Percentiles rank a stretch among this genome's conserved stretches.
Conservation (phyloP, 176 grass and related monocot genomes). For the Typha latifolia region DNA sequence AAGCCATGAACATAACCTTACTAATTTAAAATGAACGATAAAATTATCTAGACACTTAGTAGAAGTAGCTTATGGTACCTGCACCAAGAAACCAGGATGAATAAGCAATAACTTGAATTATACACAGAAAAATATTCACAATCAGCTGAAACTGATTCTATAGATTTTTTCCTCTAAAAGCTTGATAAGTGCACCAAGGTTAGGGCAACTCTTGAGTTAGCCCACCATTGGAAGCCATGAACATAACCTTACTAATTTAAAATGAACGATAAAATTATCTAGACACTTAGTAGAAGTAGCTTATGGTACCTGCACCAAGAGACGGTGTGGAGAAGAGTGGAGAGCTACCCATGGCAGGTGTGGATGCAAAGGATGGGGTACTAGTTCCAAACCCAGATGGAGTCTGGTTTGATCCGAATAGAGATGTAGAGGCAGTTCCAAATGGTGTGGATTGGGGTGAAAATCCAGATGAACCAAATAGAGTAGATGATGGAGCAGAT, state of each 20-base stretch:
- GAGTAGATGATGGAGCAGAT: constrained; percentile 40
- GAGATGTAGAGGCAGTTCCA: constrained; percentile 54
- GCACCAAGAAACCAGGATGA: too few relatives aligned
- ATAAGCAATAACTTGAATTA: too few relatives aligned
- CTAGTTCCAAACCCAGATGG: constrained; percentile 56
- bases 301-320: constrained; percentile 31
- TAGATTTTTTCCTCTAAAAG: too few relatives aligned
- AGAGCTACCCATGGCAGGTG: constrained; percentile 38
- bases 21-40: too few relatives aligned
- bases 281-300: not conserved
- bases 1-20: too few relatives aligned
- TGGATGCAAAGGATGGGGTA: constrained; percentile 39
- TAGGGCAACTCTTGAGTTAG: too few relatives aligned
- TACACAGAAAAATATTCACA: too few relatives aligned
- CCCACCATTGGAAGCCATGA: too few relatives aligned
- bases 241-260: too few relatives aligned
- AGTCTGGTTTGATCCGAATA: constrained; percentile 44
- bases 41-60: not conserved
- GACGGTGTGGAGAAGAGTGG: constrained; percentile 69
- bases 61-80: not conserved
- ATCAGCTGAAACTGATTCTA: too few relatives aligned
- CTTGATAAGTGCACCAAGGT: too few relatives aligned
- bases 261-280: too few relatives aligned
- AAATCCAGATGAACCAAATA: constrained; percentile 57
- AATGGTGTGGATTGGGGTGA: constrained; percentile 62